phyloP scores from a whole-genome alignment of 2,329 filamentous ascomycete genomes.

The Parascedosporium putredinis region DNA sequence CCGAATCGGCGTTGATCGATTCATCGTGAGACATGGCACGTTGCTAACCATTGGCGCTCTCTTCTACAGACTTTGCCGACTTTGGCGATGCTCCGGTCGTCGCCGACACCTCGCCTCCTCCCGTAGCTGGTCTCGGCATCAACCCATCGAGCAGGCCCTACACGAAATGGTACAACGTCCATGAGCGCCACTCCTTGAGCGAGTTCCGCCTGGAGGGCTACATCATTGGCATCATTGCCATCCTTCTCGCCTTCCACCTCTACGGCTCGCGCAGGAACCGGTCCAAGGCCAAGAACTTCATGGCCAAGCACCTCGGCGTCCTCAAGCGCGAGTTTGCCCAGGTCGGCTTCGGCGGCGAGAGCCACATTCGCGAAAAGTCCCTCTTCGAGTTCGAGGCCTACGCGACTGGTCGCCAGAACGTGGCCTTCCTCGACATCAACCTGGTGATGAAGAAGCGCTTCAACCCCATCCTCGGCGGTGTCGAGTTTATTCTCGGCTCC shows the following conservation, averaged over 20 bases:
- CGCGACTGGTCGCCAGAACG: conserved; percentile 82
- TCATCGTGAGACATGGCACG: not conserved
- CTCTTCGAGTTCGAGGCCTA: conserved; percentile 81
- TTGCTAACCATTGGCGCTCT: not conserved
- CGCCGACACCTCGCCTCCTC: conserved; percentile 2
- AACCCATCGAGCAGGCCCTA: conserved; percentile 51
- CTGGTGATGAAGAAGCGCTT: conserved; percentile 75
- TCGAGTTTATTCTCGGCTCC: conserved; percentile 61
- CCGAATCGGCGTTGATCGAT: no score
- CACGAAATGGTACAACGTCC: conserved; percentile 94
- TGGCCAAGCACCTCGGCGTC: conserved; percentile 58
- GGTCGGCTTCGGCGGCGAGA: conserved; percentile 64
- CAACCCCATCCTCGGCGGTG: conserved; percentile 56
- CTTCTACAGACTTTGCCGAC: conserved; percentile 5
- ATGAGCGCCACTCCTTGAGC: conserved; percentile 72
- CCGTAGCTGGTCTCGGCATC: conserved; percentile 18
- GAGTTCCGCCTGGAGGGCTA: conserved; percentile 86
- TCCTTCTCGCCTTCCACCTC: conserved; percentile 70
- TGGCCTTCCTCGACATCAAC: conserved; percentile 81
- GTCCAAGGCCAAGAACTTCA: conserved; percentile 70
- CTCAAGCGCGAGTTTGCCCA: conserved; percentile 75
- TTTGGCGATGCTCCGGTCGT: conserved; percentile 5
- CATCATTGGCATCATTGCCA: conserved; percentile 62
- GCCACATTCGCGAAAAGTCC: conserved; percentile 69
- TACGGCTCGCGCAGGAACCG: conserved; percentile 74